Conservation (phyloP, 169 alveolate species). For the Plasmodium cynomolgi region DNA sequence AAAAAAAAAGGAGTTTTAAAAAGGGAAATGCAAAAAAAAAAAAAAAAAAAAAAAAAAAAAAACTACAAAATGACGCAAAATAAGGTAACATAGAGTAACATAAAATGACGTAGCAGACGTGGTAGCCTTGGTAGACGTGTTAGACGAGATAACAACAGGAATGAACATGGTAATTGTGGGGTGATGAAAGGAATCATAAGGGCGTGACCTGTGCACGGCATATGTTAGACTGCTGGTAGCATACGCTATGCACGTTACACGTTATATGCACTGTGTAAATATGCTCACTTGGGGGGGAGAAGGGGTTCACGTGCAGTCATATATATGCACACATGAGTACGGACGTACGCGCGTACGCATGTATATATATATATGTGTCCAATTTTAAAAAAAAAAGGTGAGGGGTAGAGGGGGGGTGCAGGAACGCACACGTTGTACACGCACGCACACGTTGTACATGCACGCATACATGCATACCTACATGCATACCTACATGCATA, state of each 20-base stretch:
- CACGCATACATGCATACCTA: conserved; percentile 8
- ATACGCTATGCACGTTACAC: not conserved
- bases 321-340: not conserved
- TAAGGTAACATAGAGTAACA: conserved; percentile 1
- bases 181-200: conserved; percentile 1
- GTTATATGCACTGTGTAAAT: not conserved
- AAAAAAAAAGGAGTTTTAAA: conserved; percentile 42
- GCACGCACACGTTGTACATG: not conserved
- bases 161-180: not conserved
- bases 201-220: not conserved
- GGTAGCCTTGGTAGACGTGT: not conserved
- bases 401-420: not conserved
- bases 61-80: conserved; percentile 16
- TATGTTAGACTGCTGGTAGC: not conserved
- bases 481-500: conserved; percentile 16
- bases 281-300: not conserved
- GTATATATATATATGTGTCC: not conserved
- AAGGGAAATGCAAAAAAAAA: conserved; percentile 23
- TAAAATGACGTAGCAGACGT: not conserved
- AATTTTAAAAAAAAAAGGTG: not conserved
- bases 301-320: not conserved
- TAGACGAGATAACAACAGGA: not conserved
- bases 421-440: not conserved
- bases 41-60: conserved; percentile 11
- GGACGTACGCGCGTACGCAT: not conserved